Percentiles rank a stretch among this genome's conserved stretches.
Conservation (phyloP, 352 stramenopile species). For the Globisporangium barbulae region DNA sequence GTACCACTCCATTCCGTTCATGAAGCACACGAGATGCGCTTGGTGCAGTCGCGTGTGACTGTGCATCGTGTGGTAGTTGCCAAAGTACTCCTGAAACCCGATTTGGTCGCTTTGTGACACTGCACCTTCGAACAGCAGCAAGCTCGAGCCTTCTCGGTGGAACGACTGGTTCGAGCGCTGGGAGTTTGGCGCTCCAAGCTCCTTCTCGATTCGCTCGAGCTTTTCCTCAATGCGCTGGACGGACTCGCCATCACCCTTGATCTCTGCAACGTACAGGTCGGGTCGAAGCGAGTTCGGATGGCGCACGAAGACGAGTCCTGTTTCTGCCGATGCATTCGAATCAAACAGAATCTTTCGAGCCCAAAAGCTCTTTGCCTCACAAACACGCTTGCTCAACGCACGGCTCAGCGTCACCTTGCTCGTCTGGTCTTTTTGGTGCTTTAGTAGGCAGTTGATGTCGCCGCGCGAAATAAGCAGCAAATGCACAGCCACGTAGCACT, state of each 20-base stretch:
- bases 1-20: constrained; percentile 69
- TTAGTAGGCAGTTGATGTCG: constrained; percentile 55
- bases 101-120: constrained; percentile 57
- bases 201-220: constrained; percentile 59
- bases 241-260: constrained; percentile 53
- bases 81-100: constrained; percentile 71
- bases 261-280: constrained; percentile 72
- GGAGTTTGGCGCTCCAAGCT: constrained; percentile 49
- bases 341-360: constrained; percentile 63
- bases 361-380: constrained; percentile 58
- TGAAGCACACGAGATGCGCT: constrained; percentile 69
- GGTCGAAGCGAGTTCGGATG: constrained; percentile 65
- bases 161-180: constrained; percentile 43
- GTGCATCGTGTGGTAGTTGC: constrained; percentile 48
- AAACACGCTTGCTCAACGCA: constrained; percentile 58
- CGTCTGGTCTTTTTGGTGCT: constrained; percentile 42
- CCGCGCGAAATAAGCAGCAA: constrained; percentile 58
- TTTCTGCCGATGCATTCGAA: constrained; percentile 29
- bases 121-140: constrained; percentile 76
- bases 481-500: constrained; percentile 65
- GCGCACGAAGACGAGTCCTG: constrained; percentile 32
- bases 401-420: constrained; percentile 72
- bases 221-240: constrained; percentile 63
- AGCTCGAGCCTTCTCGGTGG: constrained; percentile 55
- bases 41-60: constrained; percentile 55